Evolutionary conservation across 2,329 filamentous ascomycete species (phyloP).

Genomic region (Lizonia empirigonia): DNA sequence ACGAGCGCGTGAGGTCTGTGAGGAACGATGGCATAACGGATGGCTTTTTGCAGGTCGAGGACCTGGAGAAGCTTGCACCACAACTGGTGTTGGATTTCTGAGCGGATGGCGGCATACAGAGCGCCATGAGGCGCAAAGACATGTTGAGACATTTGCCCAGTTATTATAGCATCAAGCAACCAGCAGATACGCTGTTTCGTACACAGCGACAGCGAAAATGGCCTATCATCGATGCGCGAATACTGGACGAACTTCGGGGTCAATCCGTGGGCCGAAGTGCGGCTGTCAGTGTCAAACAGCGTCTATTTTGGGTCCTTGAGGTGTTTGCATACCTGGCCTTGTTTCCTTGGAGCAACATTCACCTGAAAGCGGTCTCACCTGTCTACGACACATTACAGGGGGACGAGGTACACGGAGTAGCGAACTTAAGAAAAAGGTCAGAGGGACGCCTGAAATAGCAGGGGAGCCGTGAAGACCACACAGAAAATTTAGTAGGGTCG

Average conservation of each 20-base stretch:
- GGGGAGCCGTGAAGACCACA: too few species aligned
- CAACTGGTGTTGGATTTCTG: constrained; percentile 86
- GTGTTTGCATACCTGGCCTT: background rate
- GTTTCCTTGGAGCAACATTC: background rate
- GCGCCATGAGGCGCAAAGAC: background rate
- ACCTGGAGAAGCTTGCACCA: constrained; percentile 85
- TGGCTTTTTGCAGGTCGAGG: constrained; percentile 82
- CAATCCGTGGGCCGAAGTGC: background rate
- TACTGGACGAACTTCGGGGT: background rate
- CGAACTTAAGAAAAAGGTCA: background rate
- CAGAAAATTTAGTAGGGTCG: background rate
- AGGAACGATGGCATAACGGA: constrained; percentile 47
- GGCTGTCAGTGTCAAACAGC: constrained; percentile 10
- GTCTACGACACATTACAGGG: background rate
- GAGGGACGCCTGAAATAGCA: background rate
- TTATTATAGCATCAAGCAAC: background rate
- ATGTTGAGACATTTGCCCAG: background rate
- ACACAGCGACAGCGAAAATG: background rate
- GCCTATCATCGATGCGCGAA: background rate
- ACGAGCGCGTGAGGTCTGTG: constrained; percentile 64
- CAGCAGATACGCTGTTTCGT: background rate
- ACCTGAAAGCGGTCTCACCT: background rate
- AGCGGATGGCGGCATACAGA: constrained; percentile 14
- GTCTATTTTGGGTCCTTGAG: background rate
- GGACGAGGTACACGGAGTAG: constrained; percentile 6